Percentiles rank a stretch among this genome's conserved stretches.
Evolutionary conservation across 371 early-diverging fungal species (phyloP).

Genomic region (Mortierella sp.): DNA sequence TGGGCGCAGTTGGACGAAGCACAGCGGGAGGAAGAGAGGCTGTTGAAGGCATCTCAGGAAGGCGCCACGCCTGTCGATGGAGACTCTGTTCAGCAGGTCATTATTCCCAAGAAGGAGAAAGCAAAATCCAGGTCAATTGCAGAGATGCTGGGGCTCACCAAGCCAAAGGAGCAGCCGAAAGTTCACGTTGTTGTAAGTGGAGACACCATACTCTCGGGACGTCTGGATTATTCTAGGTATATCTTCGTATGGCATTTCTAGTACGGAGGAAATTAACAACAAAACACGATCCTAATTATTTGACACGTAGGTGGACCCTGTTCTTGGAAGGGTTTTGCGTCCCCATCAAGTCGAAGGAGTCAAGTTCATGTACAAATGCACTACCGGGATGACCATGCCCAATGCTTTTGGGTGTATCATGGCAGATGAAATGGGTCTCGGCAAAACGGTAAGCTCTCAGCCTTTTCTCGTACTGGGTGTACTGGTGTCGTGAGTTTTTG

Average conservation of each 20-base stretch:
- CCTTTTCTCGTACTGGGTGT: not conserved
- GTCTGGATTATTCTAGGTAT: not conserved
- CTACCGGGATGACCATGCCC: slow-evolving; percentile 74
- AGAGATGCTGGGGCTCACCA: slow-evolving; percentile 65
- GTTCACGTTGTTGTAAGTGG: slow-evolving; percentile 71
- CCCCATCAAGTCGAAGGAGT: slow-evolving; percentile 98
- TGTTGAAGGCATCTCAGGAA: slow-evolving; percentile 46
- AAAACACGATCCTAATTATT: not conserved
- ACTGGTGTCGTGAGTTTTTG: not conserved
- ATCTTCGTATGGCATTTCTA: not conserved
- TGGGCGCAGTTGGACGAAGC: slow-evolving; percentile 62
- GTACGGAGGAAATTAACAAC: not conserved
- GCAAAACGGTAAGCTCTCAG: slow-evolving; percentile 82
- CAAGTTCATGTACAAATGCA: slow-evolving; percentile 92
- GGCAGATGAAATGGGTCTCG: slow-evolving; percentile 99
- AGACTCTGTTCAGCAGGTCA: slow-evolving; percentile 41
- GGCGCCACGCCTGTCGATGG: slow-evolving; percentile 38
- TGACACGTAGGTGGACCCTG: slow-evolving; percentile 78
- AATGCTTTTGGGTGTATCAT: slow-evolving; percentile 90
- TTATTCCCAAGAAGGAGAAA: slow-evolving; percentile 56
- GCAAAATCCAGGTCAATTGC: slow-evolving; percentile 60
- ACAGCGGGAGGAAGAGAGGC: slow-evolving; percentile 59
- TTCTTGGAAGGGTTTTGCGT: slow-evolving; percentile 85
- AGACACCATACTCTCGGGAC: no score
- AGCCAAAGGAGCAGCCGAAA: slow-evolving; percentile 66